Evolutionary conservation across 306 rosid species (phyloP).

Genomic region (Corylus heterophylla): DNA sequence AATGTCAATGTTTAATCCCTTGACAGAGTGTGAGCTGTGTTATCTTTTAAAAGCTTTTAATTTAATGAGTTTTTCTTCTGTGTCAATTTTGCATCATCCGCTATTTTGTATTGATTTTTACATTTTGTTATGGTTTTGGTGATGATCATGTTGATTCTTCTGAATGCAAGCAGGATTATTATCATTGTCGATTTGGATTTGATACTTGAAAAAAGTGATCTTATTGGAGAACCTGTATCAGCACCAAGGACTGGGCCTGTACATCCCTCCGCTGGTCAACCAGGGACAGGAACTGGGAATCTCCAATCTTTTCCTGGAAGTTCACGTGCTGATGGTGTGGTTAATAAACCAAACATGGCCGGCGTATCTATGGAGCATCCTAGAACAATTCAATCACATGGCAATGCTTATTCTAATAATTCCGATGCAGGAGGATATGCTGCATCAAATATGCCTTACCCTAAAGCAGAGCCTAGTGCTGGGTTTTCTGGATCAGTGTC

Average conservation of each 20-base stretch:
- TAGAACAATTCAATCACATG: slow-evolving; percentile 40
- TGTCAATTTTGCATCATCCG: background rate
- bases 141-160: slow-evolving; percentile 14
- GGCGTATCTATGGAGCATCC: slow-evolving; percentile 41
- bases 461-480: slow-evolving; percentile 29
- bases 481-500: slow-evolving; percentile 40
- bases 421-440: slow-evolving; percentile 45
- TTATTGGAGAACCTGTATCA: slow-evolving; percentile 59
- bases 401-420: slow-evolving; percentile 35
- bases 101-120: background rate
- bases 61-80: background rate
- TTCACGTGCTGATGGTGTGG: slow-evolving; percentile 32
- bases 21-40: background rate
- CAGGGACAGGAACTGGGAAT: slow-evolving; percentile 40
- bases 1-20: background rate
- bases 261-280: slow-evolving; percentile 33
- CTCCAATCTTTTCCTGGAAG: slow-evolving; percentile 34
- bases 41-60: background rate
- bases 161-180: slow-evolving; percentile 57
- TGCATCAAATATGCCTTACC: slow-evolving; percentile 35
- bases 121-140: background rate
- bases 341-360: slow-evolving; percentile 39
- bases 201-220: slow-evolving; percentile 54
- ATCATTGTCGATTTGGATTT: slow-evolving; percentile 68
- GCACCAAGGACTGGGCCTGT: slow-evolving; percentile 28